Evolutionary conservation across 163 green algal species (phyloP).

Genomic region (Trebouxia gelatinosa): DNA sequence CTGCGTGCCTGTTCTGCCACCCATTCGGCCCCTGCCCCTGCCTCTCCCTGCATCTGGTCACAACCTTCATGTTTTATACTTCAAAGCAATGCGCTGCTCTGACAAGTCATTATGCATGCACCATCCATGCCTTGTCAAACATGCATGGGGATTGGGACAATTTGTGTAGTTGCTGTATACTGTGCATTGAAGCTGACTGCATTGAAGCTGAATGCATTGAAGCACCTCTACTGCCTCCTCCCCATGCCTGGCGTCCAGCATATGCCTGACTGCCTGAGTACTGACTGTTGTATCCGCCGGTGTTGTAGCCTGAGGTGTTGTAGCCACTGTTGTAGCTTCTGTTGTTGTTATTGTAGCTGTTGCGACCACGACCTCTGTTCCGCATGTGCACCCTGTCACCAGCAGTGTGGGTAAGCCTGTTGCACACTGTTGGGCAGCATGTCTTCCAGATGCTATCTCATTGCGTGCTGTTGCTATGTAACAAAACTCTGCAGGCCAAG

Average conservation of each 20-base stretch:
- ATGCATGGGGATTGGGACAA: too few relatives aligned
- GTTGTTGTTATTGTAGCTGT: slow-evolving; percentile 13
- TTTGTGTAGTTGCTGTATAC: too few relatives aligned
- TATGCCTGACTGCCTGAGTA: slow-evolving; percentile 21
- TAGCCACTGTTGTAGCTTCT: neutral
- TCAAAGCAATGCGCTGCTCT: neutral
- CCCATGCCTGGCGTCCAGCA: slow-evolving; percentile 14
- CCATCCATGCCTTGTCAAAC: too few relatives aligned
- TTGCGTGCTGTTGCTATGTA: too few relatives aligned
- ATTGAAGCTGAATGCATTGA: neutral
- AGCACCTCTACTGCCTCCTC: neutral
- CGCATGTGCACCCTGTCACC: too few relatives aligned
- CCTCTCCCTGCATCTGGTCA: slow-evolving; percentile 10
- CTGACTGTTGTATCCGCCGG: slow-evolving; percentile 12
- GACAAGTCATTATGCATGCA: neutral
- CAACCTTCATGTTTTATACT: too few relatives aligned
- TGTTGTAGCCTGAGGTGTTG: slow-evolving; percentile 3
- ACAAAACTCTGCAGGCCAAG: too few relatives aligned
- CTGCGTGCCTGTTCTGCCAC: neutral
- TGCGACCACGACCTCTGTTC: slow-evolving; percentile 11
- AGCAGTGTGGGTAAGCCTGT: too few relatives aligned
- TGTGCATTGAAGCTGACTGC: neutral
- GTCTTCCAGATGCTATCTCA: too few relatives aligned
- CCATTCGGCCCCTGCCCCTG: slow-evolving; percentile 14
- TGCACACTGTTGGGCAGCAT: too few relatives aligned